These are phyloP conservation scores for Capronia epimyces DNA, from an alignment of 2,329 filamentous ascomycete genomes.

Conservation along the genomic window DNA sequence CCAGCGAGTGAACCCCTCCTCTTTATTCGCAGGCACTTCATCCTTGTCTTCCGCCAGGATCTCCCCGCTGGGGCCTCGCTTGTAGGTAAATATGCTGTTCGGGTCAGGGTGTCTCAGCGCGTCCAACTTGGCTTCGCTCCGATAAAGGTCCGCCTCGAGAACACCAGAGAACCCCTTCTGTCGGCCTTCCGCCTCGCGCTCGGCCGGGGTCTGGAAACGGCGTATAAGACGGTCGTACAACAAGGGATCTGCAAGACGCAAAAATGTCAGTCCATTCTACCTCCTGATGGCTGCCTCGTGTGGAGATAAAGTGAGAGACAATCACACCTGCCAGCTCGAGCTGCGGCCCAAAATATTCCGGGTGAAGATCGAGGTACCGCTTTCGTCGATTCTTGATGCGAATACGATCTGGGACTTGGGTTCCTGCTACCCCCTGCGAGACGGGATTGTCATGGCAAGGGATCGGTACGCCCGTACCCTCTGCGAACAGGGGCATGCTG, in stretches of 20 bases:
- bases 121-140: constrained; percentile 69
- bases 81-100: constrained; percentile 47
- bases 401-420: constrained; percentile 38
- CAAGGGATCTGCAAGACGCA: constrained; percentile 56
- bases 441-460: constrained; percentile 13
- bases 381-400: constrained; percentile 69
- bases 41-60: constrained; percentile 56
- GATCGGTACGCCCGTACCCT: constrained; percentile 18
- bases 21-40: constrained; percentile 53
- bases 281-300: background rate
- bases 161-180: constrained; percentile 72
- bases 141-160: constrained; percentile 69
- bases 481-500: constrained; percentile 18
- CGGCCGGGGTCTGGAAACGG: constrained; percentile 37
- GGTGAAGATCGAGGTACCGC: constrained; percentile 67
- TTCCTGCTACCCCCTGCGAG: background rate
- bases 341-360: constrained; percentile 62
- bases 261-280: constrained; percentile 12
- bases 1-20: constrained; percentile 67
- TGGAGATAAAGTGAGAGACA: constrained; percentile 22
- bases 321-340: constrained; percentile 57
- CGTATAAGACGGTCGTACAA: constrained; percentile 77
- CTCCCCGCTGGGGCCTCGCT: constrained; percentile 49
- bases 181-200: constrained; percentile 52
- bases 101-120: constrained; percentile 53